Base-by-base conservation (phyloP, 441 rosid genomes). In the Euphorbia corollata region DNA sequence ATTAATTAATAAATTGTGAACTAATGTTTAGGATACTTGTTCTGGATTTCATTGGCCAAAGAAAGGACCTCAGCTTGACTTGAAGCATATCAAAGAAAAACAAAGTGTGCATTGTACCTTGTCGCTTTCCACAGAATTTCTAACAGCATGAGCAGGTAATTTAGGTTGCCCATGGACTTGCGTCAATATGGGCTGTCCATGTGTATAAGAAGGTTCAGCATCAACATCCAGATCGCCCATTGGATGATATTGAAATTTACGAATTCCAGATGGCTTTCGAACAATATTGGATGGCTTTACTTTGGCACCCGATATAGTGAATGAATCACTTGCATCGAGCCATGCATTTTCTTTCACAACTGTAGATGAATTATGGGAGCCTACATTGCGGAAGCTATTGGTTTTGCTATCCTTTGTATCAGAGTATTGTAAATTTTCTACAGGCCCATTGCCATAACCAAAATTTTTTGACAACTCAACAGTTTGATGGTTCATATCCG, bases 211-310 rank as follows among this genome's bases (percentile, higher is more conserved):
- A 69, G 83, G 75, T 57, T 83, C 87, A 34, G 68, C 59, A 65
- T 79, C 85, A 71, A 68, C 77, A 75, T 81, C 90, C 71, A 86
- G 68, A 83, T 86, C 82, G 50, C 96, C 96, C 91, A 86, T 89
- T 10, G 96, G 96, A 82, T 89, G 98, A 75, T 82, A 87, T 74
- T 87, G 92, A 83, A 92, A 89, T 77, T 79, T 92, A 71, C 88
- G 91, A 66, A 73, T 61, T 55, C 69, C 82, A 57, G 84, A 75
- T 19, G 86, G 80, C 75, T 80, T 83, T 59, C 72, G 79, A 76
- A 74, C 69, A 32, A 64, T 58, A 69, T 72, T 73, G 56, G 85
- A 75, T 76, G 80, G 75, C 78, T 78, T 84, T 68, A 77, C 85
- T 71, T 82, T 81, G 60, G 76, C 81, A 19, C 80, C 85, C 50